These are phyloP conservation scores for Edaphochlamys debaryana DNA, from an alignment of 139 green algal genomes.

Conservation along the genomic window DNA sequence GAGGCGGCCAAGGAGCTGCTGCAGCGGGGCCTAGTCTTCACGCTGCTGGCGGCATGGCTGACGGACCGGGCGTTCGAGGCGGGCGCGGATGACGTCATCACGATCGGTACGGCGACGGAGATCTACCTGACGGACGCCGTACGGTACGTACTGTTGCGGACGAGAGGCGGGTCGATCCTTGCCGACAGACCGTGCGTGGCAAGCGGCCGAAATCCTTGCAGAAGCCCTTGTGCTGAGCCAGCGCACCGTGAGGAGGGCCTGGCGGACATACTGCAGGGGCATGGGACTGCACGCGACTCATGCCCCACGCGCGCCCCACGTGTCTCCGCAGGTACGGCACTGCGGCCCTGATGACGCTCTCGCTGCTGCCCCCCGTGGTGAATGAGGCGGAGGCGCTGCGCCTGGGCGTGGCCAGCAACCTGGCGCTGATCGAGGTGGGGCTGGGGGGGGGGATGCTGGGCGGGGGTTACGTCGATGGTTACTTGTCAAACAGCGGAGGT, in stretches of 20 bases:
- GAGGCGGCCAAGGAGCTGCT: constrained; percentile 48
- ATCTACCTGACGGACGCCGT: constrained; percentile 29
- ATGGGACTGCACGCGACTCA: too few species aligned
- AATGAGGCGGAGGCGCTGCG: constrained; percentile 40
- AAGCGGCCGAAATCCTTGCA: too few species aligned
- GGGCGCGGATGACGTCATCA: constrained; percentile 34
- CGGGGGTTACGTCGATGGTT: not conserved
- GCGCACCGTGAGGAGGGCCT: too few species aligned
- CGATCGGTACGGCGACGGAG: not conserved
- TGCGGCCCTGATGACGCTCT: not conserved
- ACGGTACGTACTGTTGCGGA: too few species aligned
- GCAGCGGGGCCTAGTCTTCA: constrained; percentile 39
- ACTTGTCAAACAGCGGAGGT: too few species aligned
- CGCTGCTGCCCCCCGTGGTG: not conserved
- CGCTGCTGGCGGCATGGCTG: constrained; percentile 44
- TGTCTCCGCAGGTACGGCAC: not conserved
- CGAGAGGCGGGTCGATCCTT: too few species aligned
- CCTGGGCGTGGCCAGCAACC: constrained; percentile 36
- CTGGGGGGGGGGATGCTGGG: not conserved
- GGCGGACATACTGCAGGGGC: too few species aligned
- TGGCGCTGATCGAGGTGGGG: constrained; percentile 16
- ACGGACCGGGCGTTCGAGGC: constrained; percentile 50
- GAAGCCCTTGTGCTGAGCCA: too few species aligned
- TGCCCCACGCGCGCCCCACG: too few species aligned
- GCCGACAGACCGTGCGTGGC: too few species aligned